Conservation (phyloP, 148 eudicot species). For the Silene conica region DNA sequence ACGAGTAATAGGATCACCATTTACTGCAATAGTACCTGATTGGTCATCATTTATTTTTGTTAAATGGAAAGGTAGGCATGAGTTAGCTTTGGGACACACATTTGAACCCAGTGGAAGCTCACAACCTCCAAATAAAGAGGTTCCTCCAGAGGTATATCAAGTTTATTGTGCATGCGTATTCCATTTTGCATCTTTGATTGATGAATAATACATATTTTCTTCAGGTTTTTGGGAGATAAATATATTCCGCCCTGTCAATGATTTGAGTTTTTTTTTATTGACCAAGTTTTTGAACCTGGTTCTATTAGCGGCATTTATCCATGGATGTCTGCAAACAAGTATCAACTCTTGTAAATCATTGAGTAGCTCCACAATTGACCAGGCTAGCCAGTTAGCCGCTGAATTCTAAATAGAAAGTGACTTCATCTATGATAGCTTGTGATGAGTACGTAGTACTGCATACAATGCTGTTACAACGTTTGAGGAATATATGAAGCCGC, state of each 20-base stretch:
- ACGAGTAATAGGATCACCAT: neutral
- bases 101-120: conserved; percentile 44
- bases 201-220: neutral
- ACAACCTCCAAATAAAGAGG: conserved; percentile 69
- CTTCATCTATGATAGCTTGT: neutral
- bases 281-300: neutral
- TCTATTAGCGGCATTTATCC: neutral
- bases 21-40: neutral
- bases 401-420: neutral
- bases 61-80: conserved; percentile 60
- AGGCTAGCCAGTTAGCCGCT: neutral
- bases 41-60: neutral
- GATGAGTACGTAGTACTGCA: neutral
- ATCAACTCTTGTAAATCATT: neutral
- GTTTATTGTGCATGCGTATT: conserved; percentile 12
- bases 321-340: neutral
- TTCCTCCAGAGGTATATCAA: conserved; percentile 65
- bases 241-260: neutral
- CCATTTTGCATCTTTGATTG: neutral
- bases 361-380: neutral
- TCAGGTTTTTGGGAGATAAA: neutral
- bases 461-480: neutral
- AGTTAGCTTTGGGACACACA: conserved; percentile 73
- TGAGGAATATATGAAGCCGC: neutral
- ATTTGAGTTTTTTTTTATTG: neutral